Conservation (phyloP, 495 filamentous ascomycete genomes). For the Neurospora sp. region DNA sequence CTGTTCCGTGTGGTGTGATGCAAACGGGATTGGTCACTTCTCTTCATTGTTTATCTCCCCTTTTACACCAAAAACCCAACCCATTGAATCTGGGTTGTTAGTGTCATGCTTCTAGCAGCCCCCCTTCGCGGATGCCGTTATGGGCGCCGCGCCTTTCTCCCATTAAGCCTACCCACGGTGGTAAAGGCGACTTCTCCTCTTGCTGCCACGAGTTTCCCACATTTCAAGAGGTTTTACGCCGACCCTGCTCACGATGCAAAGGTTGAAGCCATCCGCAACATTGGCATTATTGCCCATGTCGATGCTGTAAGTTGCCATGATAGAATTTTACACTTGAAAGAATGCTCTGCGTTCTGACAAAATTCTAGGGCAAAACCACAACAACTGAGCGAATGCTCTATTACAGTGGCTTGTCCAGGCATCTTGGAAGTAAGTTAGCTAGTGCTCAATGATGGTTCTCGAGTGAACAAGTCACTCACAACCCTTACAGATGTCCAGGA, state of each 20-base stretch:
- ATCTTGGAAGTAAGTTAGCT: slow-evolving; percentile 60
- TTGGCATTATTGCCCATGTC: slow-evolving; percentile 98
- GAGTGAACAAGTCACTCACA: slow-evolving; percentile 6
- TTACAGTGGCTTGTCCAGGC: slow-evolving; percentile 79
- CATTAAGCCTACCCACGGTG: neutral
- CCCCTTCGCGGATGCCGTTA: slow-evolving; percentile 6
- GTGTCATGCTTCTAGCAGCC: slow-evolving; percentile 10
- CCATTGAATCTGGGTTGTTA: neutral
- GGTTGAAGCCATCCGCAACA: slow-evolving; percentile 63
- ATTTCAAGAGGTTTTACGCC: neutral
- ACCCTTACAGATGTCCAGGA: slow-evolving; percentile 70
- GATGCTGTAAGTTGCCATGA: slow-evolving; percentile 59
- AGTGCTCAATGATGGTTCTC: neutral
- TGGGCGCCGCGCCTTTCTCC: slow-evolving; percentile 5
- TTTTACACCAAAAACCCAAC: neutral
- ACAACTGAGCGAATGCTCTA: slow-evolving; percentile 99
- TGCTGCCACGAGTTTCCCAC: neutral
- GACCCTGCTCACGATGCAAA: slow-evolving; percentile 20
- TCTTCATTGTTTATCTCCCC: neutral
- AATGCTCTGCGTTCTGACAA: neutral
- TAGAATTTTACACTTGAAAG: no score
- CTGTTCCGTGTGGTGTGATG: neutral
- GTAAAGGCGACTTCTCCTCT: neutral
- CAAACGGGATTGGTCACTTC: neutral
- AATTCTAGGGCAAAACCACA: slow-evolving; percentile 80